Evolutionary conservation across 2,329 filamentous ascomycete genomes (phyloP), one percentile per base, ranked within the genome.

Genomic region (Fulvia fulva): DNA sequence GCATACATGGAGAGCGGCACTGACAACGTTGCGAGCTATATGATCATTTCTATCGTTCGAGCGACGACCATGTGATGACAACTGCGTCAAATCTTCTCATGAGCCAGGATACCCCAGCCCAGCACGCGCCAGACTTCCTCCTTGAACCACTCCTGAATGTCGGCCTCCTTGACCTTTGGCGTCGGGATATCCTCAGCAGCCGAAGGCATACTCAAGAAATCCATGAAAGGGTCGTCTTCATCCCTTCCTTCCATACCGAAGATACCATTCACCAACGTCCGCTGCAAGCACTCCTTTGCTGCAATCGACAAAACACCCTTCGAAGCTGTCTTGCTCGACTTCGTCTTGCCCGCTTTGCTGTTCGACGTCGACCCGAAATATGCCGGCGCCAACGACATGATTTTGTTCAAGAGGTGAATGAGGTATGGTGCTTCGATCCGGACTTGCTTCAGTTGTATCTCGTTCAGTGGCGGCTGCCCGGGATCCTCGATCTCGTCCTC

Each of bases 61-160:
- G n/a, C n/a, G n/a, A n/a, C n/a, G n/a, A n/a, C n/a, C n/a, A n/a
- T n/a, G n/a, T n/a, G n/a, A n/a, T n/a, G n/a, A n/a, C n/a, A n/a
- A n/a, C n/a, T n/a, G n/a, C n/a, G 5, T 43, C 54, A 47, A 16
- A 23, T 41, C 56, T 50, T 25, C 32, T 67, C 65, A 45, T 61
- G 61, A 3, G 61, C 58, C 12, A 81, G 66, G 5, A 81, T 71
- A 51, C 85, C 81, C 83, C 83, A 86, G 0, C 83, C 83, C 6
- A 86, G 65, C 54, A 85, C 66, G 53, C 75, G 71, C 83, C 83
- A 86, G 1, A 85, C 69, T 62, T 84, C 79, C 56, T 76, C 75
- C 54, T 77, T 76, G 63, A 83, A 85, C 80, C 81, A 84, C 16
- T 82, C 77, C 2, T 75, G 65, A 4, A 78, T 73, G 8, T 78